Base-by-base conservation (phyloP, 2,329 filamentous ascomycete genomes). In the Cladosporium halotolerans region DNA sequence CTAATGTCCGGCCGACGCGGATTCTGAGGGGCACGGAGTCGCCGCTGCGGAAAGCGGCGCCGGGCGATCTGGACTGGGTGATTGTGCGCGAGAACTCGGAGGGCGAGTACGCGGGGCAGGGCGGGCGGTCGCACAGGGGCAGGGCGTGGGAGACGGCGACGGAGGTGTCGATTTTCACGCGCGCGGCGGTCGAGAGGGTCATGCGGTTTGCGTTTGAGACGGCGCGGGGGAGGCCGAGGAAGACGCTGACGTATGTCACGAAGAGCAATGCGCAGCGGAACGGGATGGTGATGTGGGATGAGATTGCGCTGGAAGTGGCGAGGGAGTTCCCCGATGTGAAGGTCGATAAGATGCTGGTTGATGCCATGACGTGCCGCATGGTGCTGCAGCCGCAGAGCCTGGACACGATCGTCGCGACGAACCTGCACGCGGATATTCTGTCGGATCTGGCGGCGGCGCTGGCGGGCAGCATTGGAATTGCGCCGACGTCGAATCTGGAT, bases 401-500 rank as follows among this genome's bases (percentile, higher is more conserved):
- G 11, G 82, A 85, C 59, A 84, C 81, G 0, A 81, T 85, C 56
- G 82, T 85, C 18, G 82, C 80, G 1, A 82, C 79, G 3, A 85
- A 85, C 58, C 62, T 84, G 62, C 68, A 71, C 43, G 83, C 83
- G 3, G 84, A 88, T 59, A 87, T 88, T 46, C 76, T 88, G 4
- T 86, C 83, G 0, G 85, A 88, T 62, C 73, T 88, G 16, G 85
- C 84, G 5, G 84, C 85, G 11, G 83, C 84, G 0, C 72, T 88
- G 6, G 84, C 84, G 2, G 85, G 85, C 0, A 84, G 79, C 2
- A 88, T 88, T 56, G 84, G 85, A 8, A 87, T 89, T 54, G 85
- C 85, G 3, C 84, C 85, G 3, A 86, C 84, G 0, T 82, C 79
- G 40, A 88, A 88, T 60, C 72, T 88, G 1, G 84, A 88, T 58